phyloP scores from a whole-genome alignment of 305 asterid species.

The Rubia balearica region DNA sequence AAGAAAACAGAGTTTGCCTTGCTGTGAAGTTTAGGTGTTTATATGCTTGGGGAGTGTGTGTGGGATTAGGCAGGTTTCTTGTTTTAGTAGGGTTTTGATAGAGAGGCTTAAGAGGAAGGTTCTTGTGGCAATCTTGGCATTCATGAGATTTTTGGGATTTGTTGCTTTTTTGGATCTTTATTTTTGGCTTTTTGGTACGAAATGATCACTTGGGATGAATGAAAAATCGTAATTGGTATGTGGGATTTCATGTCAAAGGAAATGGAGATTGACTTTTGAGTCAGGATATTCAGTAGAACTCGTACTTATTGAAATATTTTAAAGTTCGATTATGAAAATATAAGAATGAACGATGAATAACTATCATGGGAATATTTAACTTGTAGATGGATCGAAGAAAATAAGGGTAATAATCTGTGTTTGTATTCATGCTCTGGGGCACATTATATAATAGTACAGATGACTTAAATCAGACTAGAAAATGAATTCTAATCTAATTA shows the following conservation, averaged over 20 bases:
- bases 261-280: too few relatives aligned
- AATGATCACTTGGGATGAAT: constrained; percentile 1
- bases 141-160: constrained; percentile 5
- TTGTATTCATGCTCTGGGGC: too few relatives aligned
- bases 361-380: too few relatives aligned
- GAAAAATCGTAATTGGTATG: neutral
- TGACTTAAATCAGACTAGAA: too few relatives aligned
- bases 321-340: too few relatives aligned
- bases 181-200: neutral
- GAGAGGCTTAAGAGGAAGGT: constrained; percentile 1
- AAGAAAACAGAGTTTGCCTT: constrained; percentile 14
- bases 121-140: neutral
- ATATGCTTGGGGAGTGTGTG: constrained; percentile 8
- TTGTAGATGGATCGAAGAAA: too few relatives aligned
- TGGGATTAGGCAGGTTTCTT: neutral
- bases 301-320: too few relatives aligned
- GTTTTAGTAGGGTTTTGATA: neutral
- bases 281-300: neutral
- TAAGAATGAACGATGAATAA: too few relatives aligned
- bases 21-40: neutral
- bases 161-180: neutral
- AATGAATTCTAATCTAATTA: too few relatives aligned
- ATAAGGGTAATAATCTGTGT: too few relatives aligned
- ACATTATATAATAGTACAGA: too few relatives aligned
- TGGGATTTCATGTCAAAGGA: neutral